Conservation (phyloP, 495 filamentous ascomycete species). For the Evansstolkia leycettana region DNA sequence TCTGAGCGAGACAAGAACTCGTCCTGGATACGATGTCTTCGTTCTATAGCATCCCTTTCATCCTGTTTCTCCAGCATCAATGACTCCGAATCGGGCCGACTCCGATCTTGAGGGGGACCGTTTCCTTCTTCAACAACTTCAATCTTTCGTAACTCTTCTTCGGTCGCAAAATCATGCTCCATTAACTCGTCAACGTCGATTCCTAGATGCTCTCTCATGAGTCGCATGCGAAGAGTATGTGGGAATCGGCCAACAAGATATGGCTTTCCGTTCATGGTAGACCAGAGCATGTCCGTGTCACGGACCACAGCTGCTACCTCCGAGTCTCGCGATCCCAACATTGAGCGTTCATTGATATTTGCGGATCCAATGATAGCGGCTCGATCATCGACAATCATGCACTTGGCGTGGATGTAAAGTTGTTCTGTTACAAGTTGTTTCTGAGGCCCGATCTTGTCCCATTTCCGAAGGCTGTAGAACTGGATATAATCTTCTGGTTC, state of each 20-base stretch:
- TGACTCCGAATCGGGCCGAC: conserved; percentile 20
- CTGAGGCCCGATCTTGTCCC: conserved; percentile 82
- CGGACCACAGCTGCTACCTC: conserved; percentile 85
- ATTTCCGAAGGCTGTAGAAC: conserved; percentile 85
- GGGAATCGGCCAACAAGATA: conserved; percentile 88
- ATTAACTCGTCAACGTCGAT: conserved; percentile 85
- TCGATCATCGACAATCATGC: conserved; percentile 91
- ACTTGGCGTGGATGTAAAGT: conserved; percentile 96
- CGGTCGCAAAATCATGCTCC: conserved; percentile 55
- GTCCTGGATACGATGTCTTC: conserved; percentile 46
- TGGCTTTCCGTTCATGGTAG: conserved; percentile 77
- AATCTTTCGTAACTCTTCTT: conserved; percentile 32
- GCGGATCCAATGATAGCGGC: conserved; percentile 92
- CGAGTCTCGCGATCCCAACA: conserved; percentile 84
- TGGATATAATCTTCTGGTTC: conserved; percentile 95
- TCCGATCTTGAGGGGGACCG: conserved; percentile 10
- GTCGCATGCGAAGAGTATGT: conserved; percentile 79
- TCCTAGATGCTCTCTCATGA: conserved; percentile 96
- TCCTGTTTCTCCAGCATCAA: conserved; percentile 30
- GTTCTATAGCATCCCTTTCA: conserved; percentile 41
- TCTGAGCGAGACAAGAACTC: conserved; percentile 51
- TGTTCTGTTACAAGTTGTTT: conserved; percentile 86
- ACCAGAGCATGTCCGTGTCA: conserved; percentile 89
- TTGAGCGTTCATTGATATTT: conserved; percentile 97
- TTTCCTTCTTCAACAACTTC: conserved; percentile 23